Evolutionary conservation across 2,329 filamentous ascomycete genomes (phyloP).

Genomic region (Hypoxylon sp.): DNA sequence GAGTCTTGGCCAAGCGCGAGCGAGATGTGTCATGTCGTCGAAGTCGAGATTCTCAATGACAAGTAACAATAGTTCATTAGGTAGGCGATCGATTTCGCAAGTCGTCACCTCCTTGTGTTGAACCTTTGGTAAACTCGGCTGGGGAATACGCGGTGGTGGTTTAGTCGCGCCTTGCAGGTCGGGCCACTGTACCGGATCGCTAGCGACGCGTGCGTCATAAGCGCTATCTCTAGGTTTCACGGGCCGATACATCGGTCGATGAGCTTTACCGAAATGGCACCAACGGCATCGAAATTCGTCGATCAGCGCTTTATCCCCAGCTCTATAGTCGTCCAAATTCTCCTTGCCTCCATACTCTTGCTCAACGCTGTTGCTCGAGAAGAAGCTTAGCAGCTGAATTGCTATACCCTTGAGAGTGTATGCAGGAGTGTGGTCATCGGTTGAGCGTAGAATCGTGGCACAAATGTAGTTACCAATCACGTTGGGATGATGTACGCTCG

Average conservation of each 20-base stretch:
- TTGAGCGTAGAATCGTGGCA: slow-evolving; percentile 61
- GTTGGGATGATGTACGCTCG: slow-evolving; percentile 61
- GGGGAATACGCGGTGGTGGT: not conserved
- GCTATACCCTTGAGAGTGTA: slow-evolving; percentile 66
- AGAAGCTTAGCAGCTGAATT: slow-evolving; percentile 68
- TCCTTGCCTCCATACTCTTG: slow-evolving; percentile 53
- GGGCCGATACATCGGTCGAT: not conserved
- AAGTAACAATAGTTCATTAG: slow-evolving; percentile 60
- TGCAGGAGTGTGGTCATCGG: slow-evolving; percentile 63
- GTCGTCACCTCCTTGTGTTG: not conserved
- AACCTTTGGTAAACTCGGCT: not conserved
- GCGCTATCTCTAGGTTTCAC: not conserved
- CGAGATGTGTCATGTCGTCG: slow-evolving; percentile 57
- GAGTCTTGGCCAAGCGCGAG: slow-evolving; percentile 57
- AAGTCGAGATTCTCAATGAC: slow-evolving; percentile 56
- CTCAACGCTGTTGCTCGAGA: slow-evolving; percentile 63
- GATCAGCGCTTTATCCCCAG: not conserved
- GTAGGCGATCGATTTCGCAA: slow-evolving; percentile 54
- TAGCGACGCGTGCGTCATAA: slow-evolving; percentile 37
- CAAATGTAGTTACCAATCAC: slow-evolving; percentile 63
- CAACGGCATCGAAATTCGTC: slow-evolving; percentile 48
- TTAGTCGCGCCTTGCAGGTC: not conserved
- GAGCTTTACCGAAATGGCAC: slow-evolving; percentile 47
- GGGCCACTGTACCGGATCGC: slow-evolving; percentile 32
- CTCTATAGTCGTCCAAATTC: slow-evolving; percentile 51